Evolutionary conservation across 163 green algal genomes (phyloP).

Genomic region (Chloroidium sp.): DNA sequence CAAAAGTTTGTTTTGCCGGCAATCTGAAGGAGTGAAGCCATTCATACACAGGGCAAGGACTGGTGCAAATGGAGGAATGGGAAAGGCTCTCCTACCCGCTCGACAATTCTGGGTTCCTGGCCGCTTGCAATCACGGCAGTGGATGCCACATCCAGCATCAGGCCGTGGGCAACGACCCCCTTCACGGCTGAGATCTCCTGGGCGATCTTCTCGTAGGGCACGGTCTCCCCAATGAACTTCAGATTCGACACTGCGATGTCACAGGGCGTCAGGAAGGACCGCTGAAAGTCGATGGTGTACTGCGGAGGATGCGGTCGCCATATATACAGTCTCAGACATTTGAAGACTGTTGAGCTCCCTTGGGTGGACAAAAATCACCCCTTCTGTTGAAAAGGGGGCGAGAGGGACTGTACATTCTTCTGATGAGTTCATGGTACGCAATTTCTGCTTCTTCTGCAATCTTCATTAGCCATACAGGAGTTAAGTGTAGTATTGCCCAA

Average conservation of each 20-base stretch:
- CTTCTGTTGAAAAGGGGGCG: too few relatives aligned
- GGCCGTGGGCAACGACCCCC: slow-evolving; percentile 44
- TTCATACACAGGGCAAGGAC: neutral
- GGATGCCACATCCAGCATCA: slow-evolving; percentile 29
- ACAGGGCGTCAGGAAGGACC: neutral
- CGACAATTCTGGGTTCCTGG: neutral
- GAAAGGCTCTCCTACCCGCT: neutral
- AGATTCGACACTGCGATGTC: slow-evolving; percentile 9
- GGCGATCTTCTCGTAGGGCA: slow-evolving; percentile 28
- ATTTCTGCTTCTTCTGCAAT: too few relatives aligned
- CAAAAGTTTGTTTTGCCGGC: neutral
- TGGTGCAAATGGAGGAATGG: neutral
- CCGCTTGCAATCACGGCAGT: slow-evolving; percentile 17
- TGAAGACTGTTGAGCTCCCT: too few relatives aligned
- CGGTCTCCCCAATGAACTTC: slow-evolving; percentile 54
- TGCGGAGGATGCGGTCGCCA: too few relatives aligned
- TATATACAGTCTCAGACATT: too few relatives aligned
- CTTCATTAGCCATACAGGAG: too few relatives aligned
- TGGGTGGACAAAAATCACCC: too few relatives aligned
- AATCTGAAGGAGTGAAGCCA: neutral
- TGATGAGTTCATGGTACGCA: too few relatives aligned
- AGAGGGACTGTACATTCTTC: too few relatives aligned
- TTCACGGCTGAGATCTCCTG: slow-evolving; percentile 34
- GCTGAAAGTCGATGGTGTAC: neutral
- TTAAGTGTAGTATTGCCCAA: too few relatives aligned